phyloP scores from a whole-genome alignment of 352 stramenopile genomes.

The Phytophthora tubulina region DNA sequence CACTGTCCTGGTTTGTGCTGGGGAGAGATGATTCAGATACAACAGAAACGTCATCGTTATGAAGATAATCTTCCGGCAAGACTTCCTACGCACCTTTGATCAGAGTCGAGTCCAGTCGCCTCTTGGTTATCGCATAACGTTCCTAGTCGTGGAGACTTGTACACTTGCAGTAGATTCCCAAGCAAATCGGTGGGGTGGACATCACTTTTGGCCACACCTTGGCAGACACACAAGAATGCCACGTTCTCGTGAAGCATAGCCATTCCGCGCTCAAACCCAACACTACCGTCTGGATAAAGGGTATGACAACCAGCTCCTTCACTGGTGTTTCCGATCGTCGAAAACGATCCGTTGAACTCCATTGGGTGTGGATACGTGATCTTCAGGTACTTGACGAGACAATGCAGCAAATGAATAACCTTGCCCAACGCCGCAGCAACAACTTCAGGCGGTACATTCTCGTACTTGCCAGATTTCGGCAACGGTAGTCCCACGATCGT shows the following conservation, averaged over 20 bases:
- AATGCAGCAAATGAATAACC: constrained; percentile 78
- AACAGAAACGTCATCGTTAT: background rate
- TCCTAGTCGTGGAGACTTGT: constrained; percentile 51
- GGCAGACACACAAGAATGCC: constrained; percentile 58
- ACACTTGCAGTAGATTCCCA: constrained; percentile 73
- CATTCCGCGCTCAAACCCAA: constrained; percentile 79
- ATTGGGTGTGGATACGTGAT: constrained; percentile 85
- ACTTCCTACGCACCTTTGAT: constrained; percentile 29
- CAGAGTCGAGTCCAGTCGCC: constrained; percentile 10
- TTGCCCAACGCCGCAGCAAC: constrained; percentile 76
- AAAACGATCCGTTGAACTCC: constrained; percentile 89
- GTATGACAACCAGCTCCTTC: constrained; percentile 85
- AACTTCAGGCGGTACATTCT: constrained; percentile 79
- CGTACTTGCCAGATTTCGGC: constrained; percentile 76
- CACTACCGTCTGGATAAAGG: constrained; percentile 82
- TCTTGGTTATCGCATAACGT: constrained; percentile 52
- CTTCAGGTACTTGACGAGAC: constrained; percentile 75
- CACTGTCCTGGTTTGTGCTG: constrained; percentile 7
- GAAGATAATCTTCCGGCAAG: background rate
- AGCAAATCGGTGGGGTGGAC: constrained; percentile 70
- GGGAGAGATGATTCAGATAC: background rate
- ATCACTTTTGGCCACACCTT: constrained; percentile 49
- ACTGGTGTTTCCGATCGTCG: constrained; percentile 83
- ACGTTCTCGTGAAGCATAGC: constrained; percentile 86
- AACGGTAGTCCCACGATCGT: constrained; percentile 76